Evolutionary conservation across 768 basidiomycete genomes (phyloP).

Genomic region (Pleurotus sapidus): DNA sequence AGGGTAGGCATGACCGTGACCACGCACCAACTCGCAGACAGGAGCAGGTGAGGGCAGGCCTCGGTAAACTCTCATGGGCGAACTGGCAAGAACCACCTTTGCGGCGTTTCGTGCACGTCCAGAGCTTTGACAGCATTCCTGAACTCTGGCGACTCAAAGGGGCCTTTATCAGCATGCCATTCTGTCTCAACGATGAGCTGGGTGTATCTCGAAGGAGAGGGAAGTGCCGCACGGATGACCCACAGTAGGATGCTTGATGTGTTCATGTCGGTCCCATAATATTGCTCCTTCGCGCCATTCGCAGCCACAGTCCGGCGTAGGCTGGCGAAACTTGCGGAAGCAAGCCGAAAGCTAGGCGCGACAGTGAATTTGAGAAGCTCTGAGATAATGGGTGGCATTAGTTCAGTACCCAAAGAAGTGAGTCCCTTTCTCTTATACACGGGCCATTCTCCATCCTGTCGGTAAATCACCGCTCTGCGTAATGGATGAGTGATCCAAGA

Average conservation of each 20-base stretch:
- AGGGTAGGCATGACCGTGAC: no score
- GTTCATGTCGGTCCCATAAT: slow-evolving; percentile 15
- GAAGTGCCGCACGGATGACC: slow-evolving; percentile 16
- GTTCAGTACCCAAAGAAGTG: no score
- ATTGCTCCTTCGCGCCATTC: slow-evolving; percentile 18
- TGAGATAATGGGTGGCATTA: slow-evolving; percentile 17
- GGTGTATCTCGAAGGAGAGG: not conserved
- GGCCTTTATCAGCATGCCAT: slow-evolving; percentile 13
- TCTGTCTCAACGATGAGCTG: slow-evolving; percentile 9
- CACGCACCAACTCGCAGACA: slow-evolving; percentile 17
- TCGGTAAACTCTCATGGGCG: slow-evolving; percentile 9
- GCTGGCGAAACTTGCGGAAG: slow-evolving; percentile 11
- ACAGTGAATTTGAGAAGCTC: slow-evolving; percentile 15
- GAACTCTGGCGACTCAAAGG: not conserved
- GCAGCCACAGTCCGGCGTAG: slow-evolving; percentile 12
- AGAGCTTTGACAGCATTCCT: slow-evolving; percentile 10
- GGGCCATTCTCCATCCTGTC: no score
- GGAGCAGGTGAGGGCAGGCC: slow-evolving; percentile 19
- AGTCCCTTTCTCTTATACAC: no score
- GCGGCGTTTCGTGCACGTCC: slow-evolving; percentile 12
- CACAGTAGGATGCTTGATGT: slow-evolving; percentile 12
- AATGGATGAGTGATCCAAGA: no score
- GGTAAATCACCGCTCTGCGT: no score
- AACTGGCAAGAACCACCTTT: slow-evolving; percentile 15
- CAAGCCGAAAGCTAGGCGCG: slow-evolving; percentile 11